Evolutionary conservation across 495 filamentous ascomycete genomes (phyloP), one percentile per base, ranked within the genome.

Genomic region (Penicillium coffeae): DNA sequence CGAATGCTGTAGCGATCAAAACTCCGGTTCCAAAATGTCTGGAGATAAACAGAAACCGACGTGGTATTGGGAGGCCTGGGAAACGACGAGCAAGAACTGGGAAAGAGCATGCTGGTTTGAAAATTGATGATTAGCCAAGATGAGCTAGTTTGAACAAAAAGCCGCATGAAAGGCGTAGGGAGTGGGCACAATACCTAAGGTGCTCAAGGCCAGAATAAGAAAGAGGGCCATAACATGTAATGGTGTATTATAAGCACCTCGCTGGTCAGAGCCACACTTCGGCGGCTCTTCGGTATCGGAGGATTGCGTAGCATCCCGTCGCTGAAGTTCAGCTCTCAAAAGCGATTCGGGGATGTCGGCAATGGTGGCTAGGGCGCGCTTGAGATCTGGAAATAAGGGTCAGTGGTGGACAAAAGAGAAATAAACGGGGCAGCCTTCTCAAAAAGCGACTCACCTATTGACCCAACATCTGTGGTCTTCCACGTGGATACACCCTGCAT

Each of bases 1-100:
- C 89, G 59, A 94, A 94, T 36, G 89, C 88, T n/a, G 89, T 91
- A 15, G 89, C 88, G 51, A 93, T 87, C 22, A 94, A 69, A 8
- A 94, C 89, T 18, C 89, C 89, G 4, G 89, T 93, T 32, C 89
- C 89, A 54, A 94, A 91, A 66, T 92, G 87, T 42, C 87, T 85
- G 21, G 85, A 88, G 38, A 87, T 64, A 66, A 90, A 90, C 52
- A 91, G 72, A 52, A 83, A 81, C 10, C 65, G 69, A 20, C 70
- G 73, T 25, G 74, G 73, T 43, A 78, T 74, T 0, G 74, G 73
- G 47, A 70, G 49, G 33, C 62, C 51, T 15, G 74, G 75, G 52
- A 77, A 79, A 13, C 72, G 73, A 45, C 73, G 75, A 8, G 73
- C 73, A 33, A 79, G 58, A n/a, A 79, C 70, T 3, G 76, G 76